These are phyloP conservation scores for Closterium sp. DNA, from an alignment of 139 green algal species.

Conservation along the genomic window DNA sequence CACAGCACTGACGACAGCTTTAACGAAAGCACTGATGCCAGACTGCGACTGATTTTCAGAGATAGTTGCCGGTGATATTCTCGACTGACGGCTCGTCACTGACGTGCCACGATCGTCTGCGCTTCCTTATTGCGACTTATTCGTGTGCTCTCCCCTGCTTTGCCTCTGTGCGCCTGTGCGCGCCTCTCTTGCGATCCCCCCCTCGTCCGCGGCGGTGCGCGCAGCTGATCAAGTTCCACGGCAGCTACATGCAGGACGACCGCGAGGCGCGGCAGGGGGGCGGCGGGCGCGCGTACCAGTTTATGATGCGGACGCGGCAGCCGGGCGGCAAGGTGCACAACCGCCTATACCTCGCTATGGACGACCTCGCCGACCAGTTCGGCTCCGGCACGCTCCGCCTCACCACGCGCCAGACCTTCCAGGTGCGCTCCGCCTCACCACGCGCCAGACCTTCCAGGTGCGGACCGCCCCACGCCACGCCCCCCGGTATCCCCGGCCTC, in stretches of 20 bases:
- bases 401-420: constrained; percentile 92
- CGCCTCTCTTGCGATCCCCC: constrained; percentile 84
- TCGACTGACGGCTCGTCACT: not conserved
- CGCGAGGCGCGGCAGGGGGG: constrained; percentile 91
- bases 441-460: constrained; percentile 76
- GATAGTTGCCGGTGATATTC: not conserved
- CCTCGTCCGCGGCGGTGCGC: constrained; percentile 37
- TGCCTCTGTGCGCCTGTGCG: not conserved
- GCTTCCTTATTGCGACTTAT: not conserved
- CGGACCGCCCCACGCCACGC: too few relatives aligned
- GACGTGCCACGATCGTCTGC: not conserved
- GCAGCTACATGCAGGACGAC: constrained; percentile 95
- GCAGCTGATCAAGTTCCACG: constrained; percentile 99
- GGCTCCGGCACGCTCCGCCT: constrained; percentile 96
- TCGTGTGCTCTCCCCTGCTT: not conserved
- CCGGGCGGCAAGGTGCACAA: constrained; percentile 86
- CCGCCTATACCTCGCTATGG: constrained; percentile 96
- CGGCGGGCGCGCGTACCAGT: constrained; percentile 94
- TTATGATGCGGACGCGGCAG: constrained; percentile 99
- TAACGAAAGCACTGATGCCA: too few relatives aligned
- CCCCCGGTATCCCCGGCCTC: too few relatives aligned
- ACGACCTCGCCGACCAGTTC: constrained; percentile 95
- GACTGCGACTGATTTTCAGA: not conserved
- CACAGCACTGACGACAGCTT: too few relatives aligned
- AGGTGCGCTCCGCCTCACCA: constrained; percentile 11